Evolutionary conservation across 768 basidiomycete species (phyloP), one percentile per base, ranked within the genome.

Genomic region (Mrakia blollopis): DNA sequence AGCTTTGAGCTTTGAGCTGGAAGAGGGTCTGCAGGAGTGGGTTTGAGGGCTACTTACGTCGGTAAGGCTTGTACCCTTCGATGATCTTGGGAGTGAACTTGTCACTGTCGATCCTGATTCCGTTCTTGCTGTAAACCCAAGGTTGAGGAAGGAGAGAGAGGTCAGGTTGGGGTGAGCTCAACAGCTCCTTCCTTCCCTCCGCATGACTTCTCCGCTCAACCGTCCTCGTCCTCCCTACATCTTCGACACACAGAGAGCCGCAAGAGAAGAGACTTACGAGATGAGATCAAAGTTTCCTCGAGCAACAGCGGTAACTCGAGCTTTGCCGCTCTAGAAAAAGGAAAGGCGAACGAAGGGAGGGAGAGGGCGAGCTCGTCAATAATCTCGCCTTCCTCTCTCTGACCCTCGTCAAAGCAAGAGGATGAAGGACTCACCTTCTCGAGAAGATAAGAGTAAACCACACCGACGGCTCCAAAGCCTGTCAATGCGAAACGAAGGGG

Each of bases 291-390:
- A 90, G 77, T 91, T 91, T 71, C 91, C 88, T 74, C 91, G 83
- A 2, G 91, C 91, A 1, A 92, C 89, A 25, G 86, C 89, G 0
- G 91, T 92, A 13, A 93, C 88, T 35, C 87, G 86, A 0, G 87
- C 90, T 41, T 86, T 84, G 16, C 88, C 87, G 79, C 89, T 88
- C 77, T 87, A 88, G 85, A 30, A 90, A 83, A 73, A 90, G 85
- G 71, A 87, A 84, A 0, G 89, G 28, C n/a, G 25, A 57, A 57
- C 0, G 57, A n/a, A 57, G 25, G 28, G 86, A 80, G 18, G 89
- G 89, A 90, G 73, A 35, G 60, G 39, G 21, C 8, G 28, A 44
- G 44, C 57, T 62, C 47, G 41, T n/a, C 74, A 57, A 41, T 16
- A 9, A 1, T 11, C 21, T 16, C 8, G 30, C 35, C 30, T 21